A percentile compares a stretch with the other conserved stretches of the same genome.
phyloP scores from a whole-genome alignment of 1,284 basidiomycete species.

The Microbotryum scabiosae region DNA sequence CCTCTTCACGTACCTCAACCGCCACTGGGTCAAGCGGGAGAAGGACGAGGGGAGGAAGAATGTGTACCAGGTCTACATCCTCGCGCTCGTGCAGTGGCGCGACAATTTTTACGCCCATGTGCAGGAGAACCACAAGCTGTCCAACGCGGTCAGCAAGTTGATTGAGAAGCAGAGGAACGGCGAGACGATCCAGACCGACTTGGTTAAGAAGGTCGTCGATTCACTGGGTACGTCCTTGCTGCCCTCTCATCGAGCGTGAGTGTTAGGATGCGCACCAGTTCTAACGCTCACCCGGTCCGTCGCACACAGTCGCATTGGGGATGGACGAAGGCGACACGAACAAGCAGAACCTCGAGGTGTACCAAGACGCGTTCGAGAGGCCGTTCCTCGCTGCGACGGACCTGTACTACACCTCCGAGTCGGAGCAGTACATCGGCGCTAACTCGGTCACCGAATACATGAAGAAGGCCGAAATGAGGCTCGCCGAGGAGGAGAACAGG shows the following conservation, averaged over 20 bases:
- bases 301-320: constrained; percentile 70
- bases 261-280: too few species aligned
- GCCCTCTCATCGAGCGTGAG: neutral
- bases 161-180: constrained; percentile 92
- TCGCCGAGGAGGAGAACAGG: constrained; percentile 90
- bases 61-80: constrained; percentile 90
- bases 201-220: constrained; percentile 93
- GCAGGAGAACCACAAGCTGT: constrained; percentile 69
- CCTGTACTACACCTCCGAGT: constrained; percentile 85
- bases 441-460: constrained; percentile 94
- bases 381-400: constrained; percentile 85
- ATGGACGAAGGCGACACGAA: constrained; percentile 84
- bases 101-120: constrained; percentile 81
- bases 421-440: constrained; percentile 76
- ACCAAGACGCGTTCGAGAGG: constrained; percentile 81
- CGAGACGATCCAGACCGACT: constrained; percentile 81
- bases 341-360: constrained; percentile 88
- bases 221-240: constrained; percentile 54
- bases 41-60: constrained; percentile 95
- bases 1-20: constrained; percentile 92
- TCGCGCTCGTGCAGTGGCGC: constrained; percentile 94
- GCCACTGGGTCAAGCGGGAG: constrained; percentile 98
- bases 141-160: constrained; percentile 74
- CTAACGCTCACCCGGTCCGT: neutral
- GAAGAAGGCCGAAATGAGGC: constrained; percentile 85